A percentile compares a stretch with the other conserved stretches of the same genome.
These are phyloP conservation scores for Cadophora luteo-olivacea DNA, from an alignment of 2,329 filamentous ascomycete species.

Conservation along the genomic window DNA sequence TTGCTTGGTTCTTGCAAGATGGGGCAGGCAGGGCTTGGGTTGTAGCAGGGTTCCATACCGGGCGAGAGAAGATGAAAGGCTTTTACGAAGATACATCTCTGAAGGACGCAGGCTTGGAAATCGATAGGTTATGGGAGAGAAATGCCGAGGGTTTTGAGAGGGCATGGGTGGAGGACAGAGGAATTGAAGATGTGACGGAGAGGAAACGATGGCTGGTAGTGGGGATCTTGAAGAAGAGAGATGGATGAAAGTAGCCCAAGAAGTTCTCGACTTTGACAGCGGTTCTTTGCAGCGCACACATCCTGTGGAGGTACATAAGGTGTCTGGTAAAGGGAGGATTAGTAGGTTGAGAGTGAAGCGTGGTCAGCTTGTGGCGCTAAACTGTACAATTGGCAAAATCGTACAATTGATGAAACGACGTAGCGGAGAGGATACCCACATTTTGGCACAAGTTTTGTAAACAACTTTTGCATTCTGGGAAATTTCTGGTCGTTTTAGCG, in stretches of 20 bases:
- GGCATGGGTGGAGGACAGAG: conserved; percentile 65
- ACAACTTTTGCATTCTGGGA: too few species aligned
- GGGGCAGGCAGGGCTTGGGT: conserved; percentile 60
- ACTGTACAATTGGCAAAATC: too few species aligned
- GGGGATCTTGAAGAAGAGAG: conserved; percentile 52
- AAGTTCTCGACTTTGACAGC: background rate
- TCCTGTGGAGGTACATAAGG: background rate
- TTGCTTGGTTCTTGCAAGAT: conserved; percentile 64
- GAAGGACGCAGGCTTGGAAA: conserved; percentile 57
- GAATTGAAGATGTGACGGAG: conserved; percentile 64
- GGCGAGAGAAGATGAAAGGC: conserved; percentile 65
- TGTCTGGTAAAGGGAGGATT: background rate
- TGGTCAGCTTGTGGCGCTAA: too few species aligned
- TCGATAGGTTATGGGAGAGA: conserved; percentile 73
- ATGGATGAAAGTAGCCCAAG: background rate
- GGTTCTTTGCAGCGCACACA: background rate
- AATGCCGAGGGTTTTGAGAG: conserved; percentile 69
- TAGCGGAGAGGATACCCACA: too few species aligned
- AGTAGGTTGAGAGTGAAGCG: too few species aligned
- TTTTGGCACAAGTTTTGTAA: too few species aligned
- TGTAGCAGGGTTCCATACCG: conserved; percentile 77
- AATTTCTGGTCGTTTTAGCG: too few species aligned
- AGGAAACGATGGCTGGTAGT: conserved; percentile 76
- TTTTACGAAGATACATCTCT: conserved; percentile 65
- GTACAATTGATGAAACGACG: too few species aligned